Evolutionary conservation across 1,139 yeast genomes (phyloP), one percentile per base, ranked within the genome.

Genomic region (Saccharomyces hybrid): DNA sequence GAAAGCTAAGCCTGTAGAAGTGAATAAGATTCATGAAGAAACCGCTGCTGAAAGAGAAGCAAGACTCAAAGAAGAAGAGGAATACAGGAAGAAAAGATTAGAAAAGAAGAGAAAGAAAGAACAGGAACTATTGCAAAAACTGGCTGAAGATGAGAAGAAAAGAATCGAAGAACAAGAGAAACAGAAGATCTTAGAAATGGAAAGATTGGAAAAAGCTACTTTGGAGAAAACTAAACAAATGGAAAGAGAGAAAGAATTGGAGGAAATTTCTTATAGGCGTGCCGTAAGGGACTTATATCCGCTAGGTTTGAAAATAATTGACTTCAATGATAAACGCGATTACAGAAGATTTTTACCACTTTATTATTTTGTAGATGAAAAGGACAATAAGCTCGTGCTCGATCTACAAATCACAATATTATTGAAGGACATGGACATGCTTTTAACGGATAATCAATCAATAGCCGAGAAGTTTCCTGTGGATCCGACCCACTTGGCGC

Each of bases 341-440:
- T 50, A 75, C 31, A 52, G 69, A 28, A 71, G 69, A 34, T 84
- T 70, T 68, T 72, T 78, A 23, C 93, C 88, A 3, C 67, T 82
- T 47, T 84, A 81, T 63, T 72, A 61, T 53, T 68, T 71, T 5
- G 70, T 69, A 1, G 59, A 75, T 47, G 70, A 72, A 52, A 77
- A 67, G 44, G 65, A 67, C 14, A 26, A 46, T 14, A 71, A 70
- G 26, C 83, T 76, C 63, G 81, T 84, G 11, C 69, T 82, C 27
- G 96, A 89, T 67, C 67, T 87, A 41, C 97, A 89, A 65, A 68
- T 84, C 3, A 74, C 83, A 2, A 71, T 87, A 47, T 60, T 84
- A 0, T 71, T 85, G 27, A 7, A 88, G 85, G 7, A 67, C 75
- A 52, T 62, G 60, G 6, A 66, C 64, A 34, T 69, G 68, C 55